Evolutionary conservation across 805 yeast species (phyloP).

Genomic region (Kluyveromyces aestuarii): DNA sequence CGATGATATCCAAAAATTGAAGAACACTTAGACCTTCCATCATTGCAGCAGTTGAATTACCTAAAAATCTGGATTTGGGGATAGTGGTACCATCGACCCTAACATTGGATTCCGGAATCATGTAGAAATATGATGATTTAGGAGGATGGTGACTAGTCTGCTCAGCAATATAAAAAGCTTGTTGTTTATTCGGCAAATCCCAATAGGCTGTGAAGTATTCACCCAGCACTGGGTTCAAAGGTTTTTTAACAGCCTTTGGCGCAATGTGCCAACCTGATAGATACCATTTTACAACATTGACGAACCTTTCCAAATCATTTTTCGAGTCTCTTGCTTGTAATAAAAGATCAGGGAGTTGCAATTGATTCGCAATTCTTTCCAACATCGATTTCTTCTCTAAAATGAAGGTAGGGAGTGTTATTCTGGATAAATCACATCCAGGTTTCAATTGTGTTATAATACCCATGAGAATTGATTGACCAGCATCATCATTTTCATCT

Average conservation of each 20-base stretch:
- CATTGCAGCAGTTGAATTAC: slow-evolving; percentile 93
- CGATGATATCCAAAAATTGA: slow-evolving; percentile 51
- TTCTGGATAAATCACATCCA: slow-evolving; percentile 82
- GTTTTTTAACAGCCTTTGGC: slow-evolving; percentile 96
- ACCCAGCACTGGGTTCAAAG: slow-evolving; percentile 89
- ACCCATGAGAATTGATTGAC: slow-evolving; percentile 77
- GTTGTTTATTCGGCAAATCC: slow-evolving; percentile 67
- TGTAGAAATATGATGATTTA: slow-evolving; percentile 83
- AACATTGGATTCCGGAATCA: slow-evolving; percentile 71
- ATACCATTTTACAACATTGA: slow-evolving; percentile 78
- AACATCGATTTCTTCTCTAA: slow-evolving; percentile 93
- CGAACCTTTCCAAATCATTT: slow-evolving; percentile 61
- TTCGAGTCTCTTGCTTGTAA: slow-evolving; percentile 53
- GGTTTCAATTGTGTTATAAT: slow-evolving; percentile 88
- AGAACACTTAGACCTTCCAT: slow-evolving; percentile 87
- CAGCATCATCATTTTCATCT: slow-evolving; percentile 87
- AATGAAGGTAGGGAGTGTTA: slow-evolving; percentile 91
- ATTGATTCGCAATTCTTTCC: slow-evolving; percentile 85
- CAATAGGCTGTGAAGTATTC: slow-evolving; percentile 88
- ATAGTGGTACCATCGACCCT: slow-evolving; percentile 83
- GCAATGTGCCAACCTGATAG: slow-evolving; percentile 96
- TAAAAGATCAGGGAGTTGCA: slow-evolving; percentile 69
- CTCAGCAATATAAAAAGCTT: slow-evolving; percentile 81
- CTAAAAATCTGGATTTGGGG: slow-evolving; percentile 83
- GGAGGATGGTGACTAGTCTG: slow-evolving; percentile 99